These are phyloP conservation scores for Ustilago tritici DNA, from an alignment of 1,284 basidiomycete species.

Conservation along the genomic window DNA sequence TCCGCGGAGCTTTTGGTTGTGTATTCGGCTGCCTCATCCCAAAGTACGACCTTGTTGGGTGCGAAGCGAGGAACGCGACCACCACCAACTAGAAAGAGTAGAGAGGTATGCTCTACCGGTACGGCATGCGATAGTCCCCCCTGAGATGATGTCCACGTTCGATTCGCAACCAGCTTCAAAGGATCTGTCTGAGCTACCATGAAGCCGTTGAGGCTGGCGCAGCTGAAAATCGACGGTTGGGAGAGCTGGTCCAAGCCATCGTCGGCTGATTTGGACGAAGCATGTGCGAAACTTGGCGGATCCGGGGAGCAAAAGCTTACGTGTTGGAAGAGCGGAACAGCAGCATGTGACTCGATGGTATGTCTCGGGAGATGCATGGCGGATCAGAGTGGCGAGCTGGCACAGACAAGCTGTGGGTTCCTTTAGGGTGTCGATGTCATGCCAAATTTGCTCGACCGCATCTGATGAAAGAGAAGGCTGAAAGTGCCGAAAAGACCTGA, in stretches of 20 bases:
- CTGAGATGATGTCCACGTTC: constrained; percentile 50
- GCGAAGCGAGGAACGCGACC: constrained; percentile 62
- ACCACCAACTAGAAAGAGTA: constrained; percentile 62
- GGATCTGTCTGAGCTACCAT: constrained; percentile 55
- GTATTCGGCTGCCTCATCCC: constrained; percentile 59
- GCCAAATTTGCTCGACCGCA: constrained; percentile 8
- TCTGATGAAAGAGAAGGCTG: neutral
- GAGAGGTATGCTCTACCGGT: constrained; percentile 53
- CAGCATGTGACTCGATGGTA: constrained; percentile 55
- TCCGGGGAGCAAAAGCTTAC: constrained; percentile 50
- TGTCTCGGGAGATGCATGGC: constrained; percentile 59
- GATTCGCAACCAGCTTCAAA: constrained; percentile 45
- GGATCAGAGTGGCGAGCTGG: neutral
- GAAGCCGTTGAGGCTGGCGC: constrained; percentile 60
- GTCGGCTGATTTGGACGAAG: neutral
- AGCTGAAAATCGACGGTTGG: constrained; percentile 55
- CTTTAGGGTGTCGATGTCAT: constrained; percentile 15
- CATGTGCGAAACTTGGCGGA: neutral
- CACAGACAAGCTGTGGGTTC: constrained; percentile 11
- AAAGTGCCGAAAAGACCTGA: neutral
- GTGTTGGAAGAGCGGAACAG: constrained; percentile 49
- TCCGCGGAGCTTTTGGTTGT: neutral
- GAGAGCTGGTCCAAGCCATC: constrained; percentile 3
- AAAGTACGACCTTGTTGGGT: constrained; percentile 64
- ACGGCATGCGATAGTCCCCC: constrained; percentile 55